phyloP scores from a whole-genome alignment of 129 eudicot species.

The Gnaphalium uliginosum region DNA sequence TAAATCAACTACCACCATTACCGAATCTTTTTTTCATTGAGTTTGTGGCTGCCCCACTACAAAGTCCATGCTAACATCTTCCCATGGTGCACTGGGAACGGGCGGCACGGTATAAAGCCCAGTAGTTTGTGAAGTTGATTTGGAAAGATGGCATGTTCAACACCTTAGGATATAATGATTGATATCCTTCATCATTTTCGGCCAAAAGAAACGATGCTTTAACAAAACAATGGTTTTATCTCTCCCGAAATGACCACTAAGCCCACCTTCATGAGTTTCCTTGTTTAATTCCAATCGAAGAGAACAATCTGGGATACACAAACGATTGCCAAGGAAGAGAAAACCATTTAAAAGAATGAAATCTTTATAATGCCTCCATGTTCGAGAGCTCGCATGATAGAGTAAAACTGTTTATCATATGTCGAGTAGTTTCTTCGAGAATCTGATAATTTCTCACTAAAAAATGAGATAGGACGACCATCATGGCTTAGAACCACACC shows the following conservation, averaged over 20 bases:
- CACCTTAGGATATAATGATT: too few relatives aligned
- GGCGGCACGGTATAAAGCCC: too few relatives aligned
- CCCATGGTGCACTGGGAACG: too few relatives aligned
- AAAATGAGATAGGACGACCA: neutral
- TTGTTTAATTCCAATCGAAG: neutral
- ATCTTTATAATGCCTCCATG: neutral
- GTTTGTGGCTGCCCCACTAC: too few relatives aligned
- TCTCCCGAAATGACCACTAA: neutral
- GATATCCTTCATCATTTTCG: too few relatives aligned
- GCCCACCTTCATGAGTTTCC: neutral
- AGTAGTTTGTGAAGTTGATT: too few relatives aligned
- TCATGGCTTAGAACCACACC: neutral
- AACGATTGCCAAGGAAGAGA: neutral
- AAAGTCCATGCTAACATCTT: too few relatives aligned
- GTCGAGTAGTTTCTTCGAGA: neutral
- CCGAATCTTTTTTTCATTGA: too few relatives aligned
- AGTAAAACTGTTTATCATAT: neutral
- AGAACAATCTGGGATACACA: neutral
- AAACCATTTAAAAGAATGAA: neutral
- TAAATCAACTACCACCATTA: too few relatives aligned
- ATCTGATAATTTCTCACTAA: neutral
- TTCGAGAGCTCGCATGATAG: neutral
- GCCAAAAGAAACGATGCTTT: too few relatives aligned
- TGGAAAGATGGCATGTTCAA: neutral
- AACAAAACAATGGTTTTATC: neutral